Base-by-base conservation (phyloP, 495 filamentous ascomycete genomes). In the Talaromyces ruber region DNA sequence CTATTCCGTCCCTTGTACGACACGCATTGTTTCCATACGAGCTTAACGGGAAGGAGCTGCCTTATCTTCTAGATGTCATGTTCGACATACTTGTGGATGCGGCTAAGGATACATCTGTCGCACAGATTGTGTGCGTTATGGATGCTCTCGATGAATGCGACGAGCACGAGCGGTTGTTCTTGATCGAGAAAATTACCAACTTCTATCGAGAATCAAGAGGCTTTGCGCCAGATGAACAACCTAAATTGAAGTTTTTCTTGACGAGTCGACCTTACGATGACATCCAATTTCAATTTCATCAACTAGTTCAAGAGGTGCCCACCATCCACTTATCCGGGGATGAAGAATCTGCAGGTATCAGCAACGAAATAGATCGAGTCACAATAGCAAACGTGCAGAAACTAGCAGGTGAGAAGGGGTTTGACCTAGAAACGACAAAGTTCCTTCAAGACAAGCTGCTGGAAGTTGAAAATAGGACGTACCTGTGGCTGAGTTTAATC, bases 51-150 rank as follows among this genome's bases (percentile, higher is more conserved):
- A 65, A 76, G n/a, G 47, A 68, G 11, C 22, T 82, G 30, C n/a
- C 61, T n/a, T 51, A 64, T 34, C 71, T 65, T 3, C 77, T 77
- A 61, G 26, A 60, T 16, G 64, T 69, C 9, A 66, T 84, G 14
- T 84, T 79, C 77, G 34, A 60, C 3, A 74, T 80, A 16, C 64
- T 84, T 24, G 52, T 65, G 11, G 62, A 60, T 22, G 68, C 65
- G 4, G 65, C 74, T 26, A 16, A 63, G 45, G 70, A 79, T 59
- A 56, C 68, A n/a, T 55, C 66, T 39, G 74, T 74, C 34, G 75
- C 76, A n/a, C 69, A 78, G 50, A 71, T 82, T 29, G 63, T 84
- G 34, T 81, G 77, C 55, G 60, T 84, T 39, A 26, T 85, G 2
- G 81, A 84, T 64, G 78, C 79, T 6, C 65, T 84, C 12, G 74